phyloP scores from a whole-genome alignment of 352 stramenopile species.

The Elongisporangium undulatum region DNA sequence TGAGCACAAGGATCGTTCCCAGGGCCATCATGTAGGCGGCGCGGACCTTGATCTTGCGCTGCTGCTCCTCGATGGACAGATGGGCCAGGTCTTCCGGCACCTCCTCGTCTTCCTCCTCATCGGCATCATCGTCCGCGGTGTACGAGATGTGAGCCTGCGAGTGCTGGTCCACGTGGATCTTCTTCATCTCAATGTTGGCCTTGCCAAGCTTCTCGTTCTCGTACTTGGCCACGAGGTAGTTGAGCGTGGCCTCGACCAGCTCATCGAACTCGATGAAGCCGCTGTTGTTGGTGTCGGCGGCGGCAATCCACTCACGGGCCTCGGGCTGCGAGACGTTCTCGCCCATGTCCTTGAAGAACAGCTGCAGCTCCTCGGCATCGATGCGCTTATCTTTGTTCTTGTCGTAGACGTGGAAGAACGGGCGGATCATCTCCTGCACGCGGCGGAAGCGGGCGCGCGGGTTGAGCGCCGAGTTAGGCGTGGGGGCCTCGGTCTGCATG shows the following conservation, averaged over 20 bases:
- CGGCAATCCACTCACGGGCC: constrained; percentile 75
- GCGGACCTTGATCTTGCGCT: constrained; percentile 93
- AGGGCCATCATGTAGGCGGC: constrained; percentile 92
- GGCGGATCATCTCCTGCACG: constrained; percentile 89
- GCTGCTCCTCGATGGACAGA: constrained; percentile 93
- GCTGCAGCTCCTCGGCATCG: constrained; percentile 88
- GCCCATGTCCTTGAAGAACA: constrained; percentile 94
- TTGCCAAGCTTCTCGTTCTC: constrained; percentile 48
- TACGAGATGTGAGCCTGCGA: constrained; percentile 40
- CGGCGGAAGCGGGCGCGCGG: constrained; percentile 53
- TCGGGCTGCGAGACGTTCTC: constrained; percentile 83
- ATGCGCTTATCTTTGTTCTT: constrained; percentile 88
- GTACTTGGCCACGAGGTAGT: constrained; percentile 80
- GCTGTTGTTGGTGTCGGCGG: constrained; percentile 90
- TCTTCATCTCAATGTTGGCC: constrained; percentile 48
- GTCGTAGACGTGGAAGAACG: constrained; percentile 94
- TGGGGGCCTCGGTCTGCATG: constrained; percentile 30
- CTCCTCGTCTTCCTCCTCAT: constrained; percentile 93
- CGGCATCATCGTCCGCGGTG: constrained; percentile 51
- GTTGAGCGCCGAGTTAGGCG: constrained; percentile 43
- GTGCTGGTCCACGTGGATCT: constrained; percentile 31
- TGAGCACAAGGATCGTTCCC: constrained; percentile 91
- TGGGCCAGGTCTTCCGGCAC: constrained; percentile 93
- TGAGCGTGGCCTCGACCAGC: constrained; percentile 89
- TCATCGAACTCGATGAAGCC: constrained; percentile 94